Evolutionary conservation across 2,329 filamentous ascomycete genomes (phyloP), one percentile per base, ranked within the genome.

Genomic region (Fusarium sterilihyphosum): DNA sequence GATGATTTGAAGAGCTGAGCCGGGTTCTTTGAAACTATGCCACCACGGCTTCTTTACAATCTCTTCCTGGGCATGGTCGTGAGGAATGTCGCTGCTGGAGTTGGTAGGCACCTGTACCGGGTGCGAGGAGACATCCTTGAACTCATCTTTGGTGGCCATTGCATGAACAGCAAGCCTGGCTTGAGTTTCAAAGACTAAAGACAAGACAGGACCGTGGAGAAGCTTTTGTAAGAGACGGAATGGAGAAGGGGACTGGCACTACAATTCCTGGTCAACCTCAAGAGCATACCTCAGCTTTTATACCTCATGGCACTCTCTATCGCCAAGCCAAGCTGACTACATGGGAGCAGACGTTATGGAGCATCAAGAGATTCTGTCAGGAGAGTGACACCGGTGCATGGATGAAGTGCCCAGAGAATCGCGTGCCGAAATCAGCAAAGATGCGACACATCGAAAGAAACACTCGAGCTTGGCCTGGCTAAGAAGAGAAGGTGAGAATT

Each of bases 1-100:
- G 73, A 89, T 83, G 70, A 88, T 88, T 73, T 88, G 87, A 50
- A 84, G 75, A 33, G 86, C 85, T 3, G 85, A 86, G 11, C 85
- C 86, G 3, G 83, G 83, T 60, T 82, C 79, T 58, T 82, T 82
- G 57, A 85, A 72, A 7, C 79, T 77, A 67, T 84, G 75, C 80
- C 82, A 83, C 75, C 81, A 83, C 24, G 77, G 77, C 64, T 71
- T 80, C 75, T 82, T 82, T 37, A 75, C 52, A 37, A 75, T 53
- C n/a, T 68, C 50, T 53, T 68, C 65, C 37, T 78, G 46, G 22
- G 18, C 47, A 47, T 65, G 73, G 14, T 37, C 65, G n/a, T 65
- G 49, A 24, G 69, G 61, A 29, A 57, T 40, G 13, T 74, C 66
- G 35, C 38, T 61, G 44, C 73, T 73, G 1, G 75, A 73, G 41